Evolutionary conservation across 495 filamentous ascomycete genomes (phyloP).

Genomic region (Penicillium samsonianum): DNA sequence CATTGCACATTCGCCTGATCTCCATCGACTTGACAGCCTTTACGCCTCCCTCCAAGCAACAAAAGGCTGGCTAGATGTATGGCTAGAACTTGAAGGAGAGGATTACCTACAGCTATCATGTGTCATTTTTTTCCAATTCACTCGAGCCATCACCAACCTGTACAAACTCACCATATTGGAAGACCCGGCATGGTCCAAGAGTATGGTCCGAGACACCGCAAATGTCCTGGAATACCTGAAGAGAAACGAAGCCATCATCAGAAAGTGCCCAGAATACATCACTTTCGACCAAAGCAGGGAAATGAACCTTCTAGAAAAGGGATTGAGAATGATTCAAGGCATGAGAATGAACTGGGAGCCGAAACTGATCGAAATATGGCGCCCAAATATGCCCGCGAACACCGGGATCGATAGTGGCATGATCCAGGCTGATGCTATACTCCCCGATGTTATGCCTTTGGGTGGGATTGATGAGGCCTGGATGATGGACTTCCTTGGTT

Average conservation of each 20-base stretch:
- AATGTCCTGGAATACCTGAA: constrained; percentile 32
- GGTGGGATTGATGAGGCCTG: constrained; percentile 27
- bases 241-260: constrained; percentile 18
- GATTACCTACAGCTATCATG: constrained; percentile 39
- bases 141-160: constrained; percentile 39
- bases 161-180: constrained; percentile 47
- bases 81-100: constrained; percentile 32
- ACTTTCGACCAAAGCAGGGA: constrained; percentile 5
- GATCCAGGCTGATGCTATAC: constrained; percentile 8
- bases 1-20: constrained; percentile 22
- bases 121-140: constrained; percentile 43
- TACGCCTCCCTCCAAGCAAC: constrained; percentile 37
- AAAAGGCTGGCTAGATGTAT: constrained; percentile 42
- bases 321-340: constrained; percentile 21
- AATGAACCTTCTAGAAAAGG: constrained; percentile 26
- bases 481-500: constrained; percentile 32
- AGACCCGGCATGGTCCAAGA: constrained; percentile 39
- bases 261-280: constrained; percentile 12
- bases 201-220: constrained; percentile 31
- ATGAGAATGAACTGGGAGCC: constrained; percentile 31
- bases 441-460: constrained; percentile 15
- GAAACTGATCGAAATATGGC: constrained; percentile 30
- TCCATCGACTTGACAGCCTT: constrained; percentile 37
- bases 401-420: constrained; percentile 10
- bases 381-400: constrained; percentile 13